Evolutionary conservation across 2,329 filamentous ascomycete genomes (phyloP), one percentile per base, ranked within the genome.

Genomic region (Didymella segeticola): DNA sequence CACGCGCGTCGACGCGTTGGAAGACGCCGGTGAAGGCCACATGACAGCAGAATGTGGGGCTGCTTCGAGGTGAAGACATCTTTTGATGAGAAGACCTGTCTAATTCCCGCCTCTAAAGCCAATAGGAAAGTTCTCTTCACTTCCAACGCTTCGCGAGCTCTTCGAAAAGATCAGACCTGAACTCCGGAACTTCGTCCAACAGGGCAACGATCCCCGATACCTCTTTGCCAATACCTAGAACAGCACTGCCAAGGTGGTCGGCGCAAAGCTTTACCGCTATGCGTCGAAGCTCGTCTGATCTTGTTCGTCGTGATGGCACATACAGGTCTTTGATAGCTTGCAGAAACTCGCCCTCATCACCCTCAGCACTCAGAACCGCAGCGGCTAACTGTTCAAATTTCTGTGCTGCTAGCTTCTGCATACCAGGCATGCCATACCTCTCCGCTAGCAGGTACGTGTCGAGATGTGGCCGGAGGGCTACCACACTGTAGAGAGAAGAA

Each of bases 111-210:
- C 11, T 9, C n/a, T 39, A 20, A n/a, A 11, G 8, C 3, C 29
- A 22, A 19, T 25, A 25, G 6, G 1, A 26, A n/a, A 15, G 1
- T 26, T 9, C 17, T 11, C 23, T 38, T 63, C 55, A 64, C 48
- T 63, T 68, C 62, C 68, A 63, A 15, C 67, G 57, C 22, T 53
- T 55, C 5, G 64, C 64, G 48, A 71, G 62, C 51, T 70, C 66
- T 37, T 70, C 67, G 17, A 70, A 70, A 1, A 71, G 56, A 15
- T 70, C 68, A 20, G 64, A 57, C 23, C 67, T 59, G 31, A 71
- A 71, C 12, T 67, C 67, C n/a, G 66, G 61, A 5, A 68, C 50
- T n/a, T 67, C 64, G 19, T 69, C 67, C 66, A 71, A 68, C 8
- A 66, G 51, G 45, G 63, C 58, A 23, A 70, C 64, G 8, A 70